A percentile compares a stretch with the other conserved stretches of the same genome.
These are phyloP conservation scores for Neocatenulostroma microsporum DNA, from an alignment of 2,329 filamentous ascomycete genomes.

Conservation along the genomic window DNA sequence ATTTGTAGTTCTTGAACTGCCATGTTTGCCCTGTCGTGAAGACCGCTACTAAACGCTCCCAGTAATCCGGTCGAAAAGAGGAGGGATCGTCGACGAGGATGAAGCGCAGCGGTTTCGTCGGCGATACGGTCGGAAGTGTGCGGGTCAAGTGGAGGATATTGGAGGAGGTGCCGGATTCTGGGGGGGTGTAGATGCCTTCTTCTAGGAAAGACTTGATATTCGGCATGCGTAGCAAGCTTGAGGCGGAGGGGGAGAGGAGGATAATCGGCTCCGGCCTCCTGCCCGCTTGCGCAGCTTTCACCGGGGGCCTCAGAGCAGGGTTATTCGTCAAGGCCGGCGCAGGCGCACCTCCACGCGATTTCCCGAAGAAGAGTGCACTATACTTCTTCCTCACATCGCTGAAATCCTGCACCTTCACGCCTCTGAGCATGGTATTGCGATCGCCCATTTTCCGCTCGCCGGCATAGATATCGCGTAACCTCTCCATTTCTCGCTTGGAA, in stretches of 20 bases:
- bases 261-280: constrained; percentile 76
- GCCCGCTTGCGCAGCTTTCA: constrained; percentile 29
- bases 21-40: constrained; percentile 96
- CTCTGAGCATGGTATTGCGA: constrained; percentile 77
- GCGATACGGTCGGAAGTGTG: constrained; percentile 61
- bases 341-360: constrained; percentile 41
- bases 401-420: constrained; percentile 87
- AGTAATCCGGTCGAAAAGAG: constrained; percentile 97
- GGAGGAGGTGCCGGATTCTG: constrained; percentile 51
- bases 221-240: constrained; percentile 85
- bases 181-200: constrained; percentile 69
- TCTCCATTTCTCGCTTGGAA: constrained; percentile 66
- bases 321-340: constrained; percentile 35
- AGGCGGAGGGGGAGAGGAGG: constrained; percentile 90
- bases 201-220: constrained; percentile 95
- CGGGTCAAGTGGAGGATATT: constrained; percentile 84
- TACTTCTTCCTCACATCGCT: constrained; percentile 83
- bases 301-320: constrained; percentile 29
- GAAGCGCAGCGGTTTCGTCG: constrained; percentile 72
- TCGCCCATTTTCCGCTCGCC: constrained; percentile 89
- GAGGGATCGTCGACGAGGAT: constrained; percentile 90
- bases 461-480: constrained; percentile 80
- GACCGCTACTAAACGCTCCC: constrained; percentile 87
- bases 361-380: constrained; percentile 24
- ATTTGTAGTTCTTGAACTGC: constrained; percentile 99